Conservation (phyloP, 83 land plant species). For the Diphasiastrum complanatum region DNA sequence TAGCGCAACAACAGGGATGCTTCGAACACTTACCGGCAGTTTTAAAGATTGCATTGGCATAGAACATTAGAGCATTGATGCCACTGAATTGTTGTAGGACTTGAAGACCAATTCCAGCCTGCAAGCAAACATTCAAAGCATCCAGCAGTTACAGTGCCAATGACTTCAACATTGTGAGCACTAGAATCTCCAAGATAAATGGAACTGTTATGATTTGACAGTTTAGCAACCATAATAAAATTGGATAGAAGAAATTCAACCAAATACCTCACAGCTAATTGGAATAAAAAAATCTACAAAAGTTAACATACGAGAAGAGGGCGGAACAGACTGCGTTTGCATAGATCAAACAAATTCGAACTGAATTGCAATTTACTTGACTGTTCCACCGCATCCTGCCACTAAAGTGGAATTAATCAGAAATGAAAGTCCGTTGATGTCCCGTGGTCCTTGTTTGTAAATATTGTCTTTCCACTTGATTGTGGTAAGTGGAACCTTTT, state of each 20-base stretch:
- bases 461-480: too few species aligned
- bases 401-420: neutral
- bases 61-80: conserved; percentile 5
- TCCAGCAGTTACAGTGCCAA: neutral
- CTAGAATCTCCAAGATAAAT: too few species aligned
- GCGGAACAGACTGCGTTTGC: neutral
- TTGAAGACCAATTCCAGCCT: conserved; percentile 10
- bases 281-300: too few species aligned
- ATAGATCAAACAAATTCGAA: neutral
- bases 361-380: neutral
- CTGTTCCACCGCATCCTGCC: neutral
- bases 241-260: too few species aligned
- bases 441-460: too few species aligned
- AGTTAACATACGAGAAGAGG: neutral
- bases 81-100: conserved; percentile 7
- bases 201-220: too few species aligned
- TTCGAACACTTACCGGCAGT: conserved; percentile 4
- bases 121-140: neutral
- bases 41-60: conserved; percentile 11
- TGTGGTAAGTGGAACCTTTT: too few species aligned
- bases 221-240: too few species aligned
- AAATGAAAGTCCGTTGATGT: too few species aligned
- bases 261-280: too few species aligned
- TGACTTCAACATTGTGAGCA: too few species aligned
- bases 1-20: neutral